phyloP scores from a whole-genome alignment of 164 flowering plant species.

The Annona cherimola region DNA sequence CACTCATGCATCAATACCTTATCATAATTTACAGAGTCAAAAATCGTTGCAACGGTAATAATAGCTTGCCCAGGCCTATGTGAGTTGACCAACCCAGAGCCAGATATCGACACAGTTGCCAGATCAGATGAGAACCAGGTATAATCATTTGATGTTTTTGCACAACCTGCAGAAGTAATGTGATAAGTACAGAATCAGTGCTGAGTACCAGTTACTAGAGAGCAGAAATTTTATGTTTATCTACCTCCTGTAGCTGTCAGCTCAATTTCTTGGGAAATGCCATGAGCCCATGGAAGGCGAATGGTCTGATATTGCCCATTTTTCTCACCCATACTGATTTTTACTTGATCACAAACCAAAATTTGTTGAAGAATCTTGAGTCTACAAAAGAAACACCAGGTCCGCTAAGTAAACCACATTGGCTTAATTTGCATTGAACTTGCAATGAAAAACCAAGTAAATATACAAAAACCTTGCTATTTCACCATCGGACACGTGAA shows the following conservation, averaged over 20 bases:
- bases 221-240: constrained; percentile 7
- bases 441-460: background rate
- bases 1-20: constrained; percentile 46
- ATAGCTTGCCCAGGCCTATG: constrained; percentile 79
- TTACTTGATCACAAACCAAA: constrained; percentile 67
- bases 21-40: constrained; percentile 71
- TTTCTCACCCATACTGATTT: constrained; percentile 29
- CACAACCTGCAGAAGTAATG: constrained; percentile 56
- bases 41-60: constrained; percentile 63
- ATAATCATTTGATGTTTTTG: constrained; percentile 53
- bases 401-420: background rate
- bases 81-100: constrained; percentile 69
- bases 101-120: constrained; percentile 55
- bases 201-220: background rate
- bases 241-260: constrained; percentile 78
- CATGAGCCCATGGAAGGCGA: constrained; percentile 87
- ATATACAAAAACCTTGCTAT: background rate
- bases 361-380: constrained; percentile 75
- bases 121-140: constrained; percentile 85
- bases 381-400: constrained; percentile 25
- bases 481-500: background rate
- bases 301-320: constrained; percentile 26
- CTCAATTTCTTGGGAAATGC: constrained; percentile 66
- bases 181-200: background rate
- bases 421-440: background rate